Percentiles rank a stretch among this genome's conserved stretches.
These are phyloP conservation scores for Penicillium nordicum DNA, from an alignment of 2,329 filamentous ascomycete genomes.

Conservation along the genomic window DNA sequence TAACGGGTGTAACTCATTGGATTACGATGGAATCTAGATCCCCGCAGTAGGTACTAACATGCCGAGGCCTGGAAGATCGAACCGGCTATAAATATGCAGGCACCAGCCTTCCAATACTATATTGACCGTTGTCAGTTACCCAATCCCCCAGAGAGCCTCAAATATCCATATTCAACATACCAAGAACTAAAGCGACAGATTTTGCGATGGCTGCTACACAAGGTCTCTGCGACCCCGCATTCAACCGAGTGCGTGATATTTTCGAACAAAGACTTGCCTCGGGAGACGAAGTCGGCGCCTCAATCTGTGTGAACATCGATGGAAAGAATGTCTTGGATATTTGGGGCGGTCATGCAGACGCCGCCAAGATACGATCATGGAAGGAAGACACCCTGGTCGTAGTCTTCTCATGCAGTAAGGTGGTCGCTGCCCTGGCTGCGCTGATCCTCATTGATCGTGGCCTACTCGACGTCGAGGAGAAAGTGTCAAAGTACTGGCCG, in stretches of 20 bases:
- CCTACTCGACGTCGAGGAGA: conserved; percentile 24
- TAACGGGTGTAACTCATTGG: not conserved
- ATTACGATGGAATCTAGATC: not conserved
- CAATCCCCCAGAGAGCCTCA: not conserved
- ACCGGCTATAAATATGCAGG: not conserved
- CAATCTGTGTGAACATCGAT: conserved; percentile 43
- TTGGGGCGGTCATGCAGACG: conserved; percentile 36
- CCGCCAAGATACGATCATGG: conserved; percentile 36
- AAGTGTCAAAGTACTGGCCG: conserved; percentile 32
- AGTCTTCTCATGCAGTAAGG: conserved; percentile 30
- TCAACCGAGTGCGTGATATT: conserved; percentile 34
- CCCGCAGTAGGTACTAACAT: not conserved
- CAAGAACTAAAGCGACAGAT: not conserved
- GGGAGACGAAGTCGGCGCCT: conserved; percentile 47
- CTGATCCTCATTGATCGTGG: conserved; percentile 28
- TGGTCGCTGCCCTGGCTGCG: conserved; percentile 25
- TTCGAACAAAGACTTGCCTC: conserved; percentile 37
- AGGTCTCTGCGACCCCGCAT: conserved; percentile 39
- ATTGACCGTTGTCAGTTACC: too few relatives aligned
- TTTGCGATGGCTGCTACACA: conserved; percentile 27
- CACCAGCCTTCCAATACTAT: not conserved
- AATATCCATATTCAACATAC: not conserved
- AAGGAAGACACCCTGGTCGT: conserved; percentile 31
- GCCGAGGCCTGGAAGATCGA: not conserved
- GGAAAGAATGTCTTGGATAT: conserved; percentile 48